A percentile compares a stretch with the other conserved stretches of the same genome.
These are phyloP conservation scores for Cordyceps cateniannulata DNA, from an alignment of 2,329 filamentous ascomycete genomes.

Conservation along the genomic window DNA sequence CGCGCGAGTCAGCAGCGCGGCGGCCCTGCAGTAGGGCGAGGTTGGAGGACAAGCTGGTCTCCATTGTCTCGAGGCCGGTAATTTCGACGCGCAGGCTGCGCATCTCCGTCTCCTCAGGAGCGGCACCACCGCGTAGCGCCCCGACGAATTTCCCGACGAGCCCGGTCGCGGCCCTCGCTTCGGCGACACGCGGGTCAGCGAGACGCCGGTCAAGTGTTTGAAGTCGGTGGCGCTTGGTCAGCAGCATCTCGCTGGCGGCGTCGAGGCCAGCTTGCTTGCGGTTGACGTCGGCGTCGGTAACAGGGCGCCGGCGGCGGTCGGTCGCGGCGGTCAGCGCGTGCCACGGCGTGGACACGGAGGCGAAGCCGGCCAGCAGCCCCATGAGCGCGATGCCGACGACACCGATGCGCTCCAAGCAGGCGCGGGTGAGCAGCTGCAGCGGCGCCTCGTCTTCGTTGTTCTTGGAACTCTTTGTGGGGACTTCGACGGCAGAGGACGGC, in stretches of 20 bases:
- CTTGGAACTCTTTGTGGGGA: constrained; percentile 2
- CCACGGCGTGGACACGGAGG: constrained; percentile 82
- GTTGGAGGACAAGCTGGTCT: constrained; percentile 59
- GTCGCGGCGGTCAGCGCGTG: constrained; percentile 67
- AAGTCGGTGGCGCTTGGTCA: constrained; percentile 66
- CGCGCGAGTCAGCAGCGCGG: constrained; percentile 57
- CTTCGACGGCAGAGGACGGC: constrained; percentile 29
- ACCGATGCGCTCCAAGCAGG: constrained; percentile 63
- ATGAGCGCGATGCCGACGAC: constrained; percentile 82
- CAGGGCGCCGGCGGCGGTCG: constrained; percentile 42
- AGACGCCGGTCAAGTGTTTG: constrained; percentile 62
- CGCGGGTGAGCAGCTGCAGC: constrained; percentile 38
- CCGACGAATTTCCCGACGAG: constrained; percentile 71
- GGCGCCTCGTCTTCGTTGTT: constrained; percentile 19
- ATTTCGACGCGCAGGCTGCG: constrained; percentile 66
- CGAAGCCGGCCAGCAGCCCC: constrained; percentile 83
- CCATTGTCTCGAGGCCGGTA: constrained; percentile 73
- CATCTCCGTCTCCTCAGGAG: constrained; percentile 53
- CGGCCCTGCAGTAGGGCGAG: constrained; percentile 57
- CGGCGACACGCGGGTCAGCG: constrained; percentile 29
- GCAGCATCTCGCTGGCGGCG: constrained; percentile 72
- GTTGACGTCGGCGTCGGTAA: constrained; percentile 67
- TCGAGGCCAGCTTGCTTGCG: constrained; percentile 74
- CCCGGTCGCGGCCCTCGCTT: constrained; percentile 38
- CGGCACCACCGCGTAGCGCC: constrained; percentile 58